A percentile compares a stretch with the other conserved stretches of the same genome.
Conservation (phyloP, 257 asterid genomes). For the Forsythia suspensa region DNA sequence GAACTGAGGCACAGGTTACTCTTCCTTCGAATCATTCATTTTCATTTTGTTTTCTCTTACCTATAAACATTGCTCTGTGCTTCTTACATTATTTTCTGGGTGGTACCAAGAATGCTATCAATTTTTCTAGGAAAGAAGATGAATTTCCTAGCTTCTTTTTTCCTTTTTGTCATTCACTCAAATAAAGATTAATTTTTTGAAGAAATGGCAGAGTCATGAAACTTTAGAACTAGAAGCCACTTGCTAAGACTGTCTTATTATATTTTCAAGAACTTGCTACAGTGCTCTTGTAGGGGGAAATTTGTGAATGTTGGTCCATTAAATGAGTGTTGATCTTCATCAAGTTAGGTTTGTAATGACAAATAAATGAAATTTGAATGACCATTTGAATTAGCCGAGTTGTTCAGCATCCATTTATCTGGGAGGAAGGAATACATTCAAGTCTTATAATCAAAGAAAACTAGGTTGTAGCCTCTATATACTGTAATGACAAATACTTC, state of each 20-base stretch:
- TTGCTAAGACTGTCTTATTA: neutral
- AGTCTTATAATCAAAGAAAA: neutral
- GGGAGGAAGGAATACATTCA: neutral
- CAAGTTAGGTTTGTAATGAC: neutral
- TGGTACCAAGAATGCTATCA: neutral
- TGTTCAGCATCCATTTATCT: neutral
- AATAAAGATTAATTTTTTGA: neutral
- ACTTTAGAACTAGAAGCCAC: neutral
- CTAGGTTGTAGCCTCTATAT: neutral
- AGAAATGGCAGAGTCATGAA: neutral
- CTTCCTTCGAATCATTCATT: conserved; percentile 9
- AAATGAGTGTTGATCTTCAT: neutral
- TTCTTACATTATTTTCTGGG: neutral
- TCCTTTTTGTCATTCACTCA: neutral
- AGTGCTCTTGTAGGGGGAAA: neutral
- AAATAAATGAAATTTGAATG: neutral
- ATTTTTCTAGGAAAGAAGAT: neutral
- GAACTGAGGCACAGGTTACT: conserved; percentile 91
- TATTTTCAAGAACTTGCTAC: neutral
- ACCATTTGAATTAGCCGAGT: neutral
- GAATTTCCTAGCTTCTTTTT: neutral
- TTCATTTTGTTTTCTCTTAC: conserved; percentile 11
- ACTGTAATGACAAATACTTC: neutral
- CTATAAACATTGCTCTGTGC: neutral
- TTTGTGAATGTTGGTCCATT: neutral